Conservation (phyloP, 371 early-diverging fungal genomes). For the Choanephora cucurbitarum region DNA sequence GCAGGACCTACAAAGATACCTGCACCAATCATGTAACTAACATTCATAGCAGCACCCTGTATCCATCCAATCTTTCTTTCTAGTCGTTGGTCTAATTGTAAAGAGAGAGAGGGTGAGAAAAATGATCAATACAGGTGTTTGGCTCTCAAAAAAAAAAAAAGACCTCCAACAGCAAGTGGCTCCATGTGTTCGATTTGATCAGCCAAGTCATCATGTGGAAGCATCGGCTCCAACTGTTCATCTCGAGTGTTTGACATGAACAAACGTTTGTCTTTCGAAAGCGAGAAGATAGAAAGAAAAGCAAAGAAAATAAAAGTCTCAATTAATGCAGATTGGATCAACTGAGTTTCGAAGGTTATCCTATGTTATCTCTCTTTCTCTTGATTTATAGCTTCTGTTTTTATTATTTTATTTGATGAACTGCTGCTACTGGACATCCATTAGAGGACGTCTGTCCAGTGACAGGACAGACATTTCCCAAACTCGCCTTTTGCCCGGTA, state of each 20-base stretch:
- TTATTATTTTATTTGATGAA: no score
- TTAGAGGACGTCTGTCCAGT: neutral
- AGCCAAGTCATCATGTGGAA: slow-evolving; percentile 2
- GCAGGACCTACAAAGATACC: slow-evolving; percentile 49
- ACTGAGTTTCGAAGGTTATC: no score
- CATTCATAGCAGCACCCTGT: slow-evolving; percentile 44
- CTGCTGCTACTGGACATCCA: neutral
- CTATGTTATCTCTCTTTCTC: no score
- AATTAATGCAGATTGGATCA: no score
- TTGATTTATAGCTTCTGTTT: no score
- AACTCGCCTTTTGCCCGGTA: slow-evolving; percentile 19
- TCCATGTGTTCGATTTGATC: slow-evolving; percentile 37
- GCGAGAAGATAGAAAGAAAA: no score
- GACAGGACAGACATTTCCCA: neutral
- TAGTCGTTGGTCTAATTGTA: slow-evolving; percentile 36
- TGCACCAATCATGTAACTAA: slow-evolving; percentile 48
- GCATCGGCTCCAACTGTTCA: slow-evolving; percentile 18
- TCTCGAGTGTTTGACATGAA: neutral
- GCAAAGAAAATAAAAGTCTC: no score
- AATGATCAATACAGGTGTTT: neutral
- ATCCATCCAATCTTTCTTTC: slow-evolving; percentile 46
- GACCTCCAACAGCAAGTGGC: slow-evolving; percentile 42
- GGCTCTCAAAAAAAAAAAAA: neutral
- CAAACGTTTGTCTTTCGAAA: neutral
- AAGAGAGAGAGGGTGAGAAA: neutral